Base-by-base conservation (phyloP, 805 yeast genomes). In the Pichia exigua region DNA sequence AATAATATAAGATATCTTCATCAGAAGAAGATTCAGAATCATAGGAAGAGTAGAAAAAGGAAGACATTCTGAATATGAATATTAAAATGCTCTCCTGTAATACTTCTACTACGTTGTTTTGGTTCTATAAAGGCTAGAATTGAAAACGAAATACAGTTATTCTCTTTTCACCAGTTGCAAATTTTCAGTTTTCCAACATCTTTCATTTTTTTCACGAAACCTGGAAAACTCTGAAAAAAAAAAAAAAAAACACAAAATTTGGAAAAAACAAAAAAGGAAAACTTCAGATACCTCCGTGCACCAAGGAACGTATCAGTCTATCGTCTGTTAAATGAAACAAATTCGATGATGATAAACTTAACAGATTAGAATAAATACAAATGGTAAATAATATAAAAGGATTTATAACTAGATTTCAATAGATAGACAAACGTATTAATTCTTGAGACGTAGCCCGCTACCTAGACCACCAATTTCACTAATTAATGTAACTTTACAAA, bases 381-480 rank as follows among this genome's bases (percentile, higher is more conserved):
- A 26, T 26, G 30, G 28, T 20, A 24, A 40, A 35, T 35, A 17
- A 35, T n/a, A 35, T 35, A 35, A 30, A 13, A n/a, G 39, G 39
- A 17, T 20, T n/a, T 17, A 46, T 40, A 35, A 10, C 27, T 27
- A 40, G 2, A 30, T 10, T 17, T 21, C 22, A 17, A 35, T 35
- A n/a, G 18, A 35, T 17, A 35, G 18, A 17, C 20, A 17, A 17
- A n/a, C 2, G 4, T n/a, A 24, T 52, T 39, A 52, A 24, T 50
- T 49, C 39, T 45, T 51, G 20, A 79, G 75, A 57, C 95, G 82
- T 62, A 92, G 76, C 22, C 98, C 98, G 13, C 96, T 85, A 12
- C 96, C 94, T 20, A 94, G 87, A 17, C 92, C 89, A 20, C 99
- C 99, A 57, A 94, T 81, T 49, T 76, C 72, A 4, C 97, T 85